A percentile compares a stretch with the other conserved stretches of the same genome.
Evolutionary conservation across 2,329 filamentous ascomycete genomes (phyloP).

Genomic region (Trichoderma sp.): DNA sequence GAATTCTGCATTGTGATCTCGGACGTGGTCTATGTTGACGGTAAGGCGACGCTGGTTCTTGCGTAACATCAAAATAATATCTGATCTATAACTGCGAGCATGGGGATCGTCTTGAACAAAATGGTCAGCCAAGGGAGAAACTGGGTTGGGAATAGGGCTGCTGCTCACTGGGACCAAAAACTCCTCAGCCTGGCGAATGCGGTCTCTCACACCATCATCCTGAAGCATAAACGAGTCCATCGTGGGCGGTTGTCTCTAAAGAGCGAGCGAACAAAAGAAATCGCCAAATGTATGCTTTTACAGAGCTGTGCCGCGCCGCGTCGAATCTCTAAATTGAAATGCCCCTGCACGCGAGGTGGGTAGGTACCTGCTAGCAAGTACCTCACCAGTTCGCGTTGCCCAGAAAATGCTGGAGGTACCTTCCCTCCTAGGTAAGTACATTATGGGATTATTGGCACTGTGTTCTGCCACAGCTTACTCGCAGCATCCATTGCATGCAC

Average conservation of each 20-base stretch:
- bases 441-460: background rate
- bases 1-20: constrained; percentile 81
- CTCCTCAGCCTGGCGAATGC: constrained; percentile 83
- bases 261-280: background rate
- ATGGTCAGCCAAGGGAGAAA: constrained; percentile 6
- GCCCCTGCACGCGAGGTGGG: background rate
- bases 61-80: constrained; percentile 78
- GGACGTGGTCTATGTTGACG: constrained; percentile 86
- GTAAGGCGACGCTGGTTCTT: constrained; percentile 65
- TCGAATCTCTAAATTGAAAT: constrained; percentile 1
- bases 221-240: constrained; percentile 77
- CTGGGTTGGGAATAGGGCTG: background rate
- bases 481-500: background rate
- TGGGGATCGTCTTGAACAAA: constrained; percentile 49
- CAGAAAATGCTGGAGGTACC: background rate
- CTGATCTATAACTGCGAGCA: constrained; percentile 77
- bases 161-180: constrained; percentile 84
- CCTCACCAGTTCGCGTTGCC: background rate
- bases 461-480: background rate
- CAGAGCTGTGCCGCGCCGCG: background rate
- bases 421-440: background rate
- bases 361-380: background rate
- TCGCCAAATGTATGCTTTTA: background rate
- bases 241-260: constrained; percentile 26
- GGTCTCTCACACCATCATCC: constrained; percentile 82